These are phyloP conservation scores for Colletotrichum neosansevieriae DNA, from an alignment of 2,329 filamentous ascomycete genomes.

Conservation along the genomic window DNA sequence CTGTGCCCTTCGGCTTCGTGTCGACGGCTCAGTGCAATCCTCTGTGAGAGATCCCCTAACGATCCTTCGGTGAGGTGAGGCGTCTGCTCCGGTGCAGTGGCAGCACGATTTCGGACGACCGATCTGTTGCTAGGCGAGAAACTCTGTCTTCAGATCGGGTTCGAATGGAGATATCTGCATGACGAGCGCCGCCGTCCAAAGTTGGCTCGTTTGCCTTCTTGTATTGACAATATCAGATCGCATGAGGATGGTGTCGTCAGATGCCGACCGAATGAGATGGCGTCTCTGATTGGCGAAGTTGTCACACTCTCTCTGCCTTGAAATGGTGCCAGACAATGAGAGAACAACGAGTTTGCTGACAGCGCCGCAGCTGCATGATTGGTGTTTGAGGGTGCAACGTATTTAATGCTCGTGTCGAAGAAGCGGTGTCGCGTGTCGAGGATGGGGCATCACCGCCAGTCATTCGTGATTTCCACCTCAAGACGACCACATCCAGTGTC, in stretches of 20 bases:
- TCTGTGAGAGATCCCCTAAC: too few relatives aligned
- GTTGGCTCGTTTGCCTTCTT: background rate
- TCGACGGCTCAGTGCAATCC: too few relatives aligned
- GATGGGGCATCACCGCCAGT: constrained; percentile 27
- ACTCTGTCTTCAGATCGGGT: background rate
- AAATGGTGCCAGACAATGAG: background rate
- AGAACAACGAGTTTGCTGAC: background rate
- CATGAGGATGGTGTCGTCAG: too few relatives aligned
- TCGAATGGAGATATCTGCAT: background rate
- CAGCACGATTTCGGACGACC: background rate
- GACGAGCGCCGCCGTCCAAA: background rate
- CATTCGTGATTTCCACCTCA: constrained; percentile 12
- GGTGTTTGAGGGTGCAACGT: background rate
- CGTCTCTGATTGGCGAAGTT: constrained; percentile 6
- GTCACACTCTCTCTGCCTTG: background rate
- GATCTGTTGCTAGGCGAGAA: background rate
- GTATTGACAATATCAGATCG: background rate
- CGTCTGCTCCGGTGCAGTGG: background rate
- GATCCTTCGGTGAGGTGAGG: background rate
- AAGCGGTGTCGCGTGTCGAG: constrained; percentile 13
- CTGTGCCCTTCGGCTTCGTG: background rate
- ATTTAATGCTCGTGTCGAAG: background rate
- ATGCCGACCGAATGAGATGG: background rate
- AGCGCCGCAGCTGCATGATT: background rate
- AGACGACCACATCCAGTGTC: constrained; percentile 26